Evolutionary conservation across 2,329 filamentous ascomycete genomes (phyloP), one percentile per base, ranked within the genome.

Genomic region (Kalmusia sp.): DNA sequence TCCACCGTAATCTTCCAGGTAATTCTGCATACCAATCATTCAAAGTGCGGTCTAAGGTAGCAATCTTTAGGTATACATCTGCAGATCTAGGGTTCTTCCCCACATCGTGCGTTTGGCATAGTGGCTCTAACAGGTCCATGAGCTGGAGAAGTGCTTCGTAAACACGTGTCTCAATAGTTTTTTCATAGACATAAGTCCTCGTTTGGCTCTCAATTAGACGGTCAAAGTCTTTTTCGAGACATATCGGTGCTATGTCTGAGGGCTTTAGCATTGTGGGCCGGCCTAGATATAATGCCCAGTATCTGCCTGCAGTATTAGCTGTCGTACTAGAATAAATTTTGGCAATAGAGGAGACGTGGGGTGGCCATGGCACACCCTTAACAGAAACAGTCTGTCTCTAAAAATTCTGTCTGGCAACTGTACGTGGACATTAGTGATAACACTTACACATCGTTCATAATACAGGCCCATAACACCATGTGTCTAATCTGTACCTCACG

Each of bases 11-110:
- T 38, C 77, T 70, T 2, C 78, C 78, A 0, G 80, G 80, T 11
- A 83, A 69, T 4, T 77, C 71, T 12, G 75, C 69, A 54, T 82
- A 80, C 80, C 80, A 83, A 57, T 76, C 79, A 52, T 80, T 79
- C 11, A 83, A 73, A 51, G 80, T 77, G 3, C 79, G 73, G 53
- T 82, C 79, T 3, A 82, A 68, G 17, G 76, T 76, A 51, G 80
- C 72, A 47, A 80, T 76, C 33, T 77, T 75, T 2, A 79, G 63
- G 44, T 82, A 82, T 1, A 74, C 77, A 46, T 73, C 74, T 31
- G 68, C 41, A 25, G 59, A 74, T 55, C 34, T 54, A 25, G 49
- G 28, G 17, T 81, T 79, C n/a, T 77, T 75, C 24, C 80, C 79
- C 8, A 51, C 25, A n/a, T 55, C 46, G 3, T 45, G 37, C 72